Conservation (phyloP, 305 asterid species). For the Euphrasia arctica region DNA sequence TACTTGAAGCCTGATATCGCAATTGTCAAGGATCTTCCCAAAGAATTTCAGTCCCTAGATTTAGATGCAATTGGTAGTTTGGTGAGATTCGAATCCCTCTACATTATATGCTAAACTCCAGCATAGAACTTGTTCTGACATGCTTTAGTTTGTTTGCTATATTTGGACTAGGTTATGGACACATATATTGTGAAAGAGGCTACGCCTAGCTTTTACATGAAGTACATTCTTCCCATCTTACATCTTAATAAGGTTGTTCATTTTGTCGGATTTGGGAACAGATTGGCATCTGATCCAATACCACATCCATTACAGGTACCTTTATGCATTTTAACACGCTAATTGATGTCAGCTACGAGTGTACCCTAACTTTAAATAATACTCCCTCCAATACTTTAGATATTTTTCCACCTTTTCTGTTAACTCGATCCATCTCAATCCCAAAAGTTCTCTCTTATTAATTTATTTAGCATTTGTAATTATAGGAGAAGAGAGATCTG, state of each 20-base stretch:
- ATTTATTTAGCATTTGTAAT: too few relatives aligned
- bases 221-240: conserved; percentile 85
- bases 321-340: conserved; percentile 19
- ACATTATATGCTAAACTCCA: conserved; percentile 12
- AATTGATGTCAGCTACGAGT: conserved; percentile 26
- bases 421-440: not conserved
- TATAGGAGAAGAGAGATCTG: not conserved
- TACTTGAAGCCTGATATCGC: conserved; percentile 82
- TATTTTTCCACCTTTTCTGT: not conserved
- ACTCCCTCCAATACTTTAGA: not conserved
- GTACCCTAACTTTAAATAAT: conserved; percentile 18
- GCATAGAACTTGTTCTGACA: conserved; percentile 7
- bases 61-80: conserved; percentile 89
- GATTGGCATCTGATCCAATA: conserved; percentile 96
- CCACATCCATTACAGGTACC: conserved; percentile 82
- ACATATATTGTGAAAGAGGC: conserved; percentile 86
- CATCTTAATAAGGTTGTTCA: conserved; percentile 81
- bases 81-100: conserved; percentile 53
- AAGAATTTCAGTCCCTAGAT: conserved; percentile 81
- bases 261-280: conserved; percentile 97
- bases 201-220: conserved; percentile 83
- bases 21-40: conserved; percentile 81
- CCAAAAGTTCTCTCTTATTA: not conserved
- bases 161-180: conserved; percentile 65
- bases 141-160: conserved; percentile 18